Conservation (phyloP, 1,139 yeast species). For the Saccharomyces hybrid region DNA sequence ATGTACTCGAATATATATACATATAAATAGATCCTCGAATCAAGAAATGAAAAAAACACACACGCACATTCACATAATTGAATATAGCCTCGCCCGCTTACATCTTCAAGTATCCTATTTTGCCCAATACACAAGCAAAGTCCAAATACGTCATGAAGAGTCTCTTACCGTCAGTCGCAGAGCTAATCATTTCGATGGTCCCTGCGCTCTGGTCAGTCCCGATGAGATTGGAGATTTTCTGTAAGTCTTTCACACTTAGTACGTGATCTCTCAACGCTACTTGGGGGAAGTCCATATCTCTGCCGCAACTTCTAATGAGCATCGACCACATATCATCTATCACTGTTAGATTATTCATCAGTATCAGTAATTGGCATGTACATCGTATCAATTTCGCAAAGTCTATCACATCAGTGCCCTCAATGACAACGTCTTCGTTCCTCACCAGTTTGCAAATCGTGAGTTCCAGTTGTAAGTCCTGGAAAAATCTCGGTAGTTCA, state of each 20-base stretch:
- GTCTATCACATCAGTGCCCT: constrained; percentile 37
- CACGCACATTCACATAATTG: background rate
- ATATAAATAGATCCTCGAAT: background rate
- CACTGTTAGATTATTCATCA: constrained; percentile 31
- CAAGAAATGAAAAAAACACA: background rate
- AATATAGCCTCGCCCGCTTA: constrained; percentile 4
- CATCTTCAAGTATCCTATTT: constrained; percentile 33
- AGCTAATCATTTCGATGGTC: constrained; percentile 37
- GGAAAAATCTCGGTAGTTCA: constrained; percentile 27
- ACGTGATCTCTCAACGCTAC: constrained; percentile 20
- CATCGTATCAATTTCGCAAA: constrained; percentile 37
- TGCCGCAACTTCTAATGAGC: constrained; percentile 27
- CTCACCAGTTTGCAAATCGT: constrained; percentile 19
- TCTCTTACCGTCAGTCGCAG: constrained; percentile 34
- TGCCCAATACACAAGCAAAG: constrained; percentile 39
- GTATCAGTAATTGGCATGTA: constrained; percentile 35
- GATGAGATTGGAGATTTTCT: constrained; percentile 28
- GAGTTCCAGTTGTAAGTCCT: constrained; percentile 30
- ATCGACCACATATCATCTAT: constrained; percentile 38
- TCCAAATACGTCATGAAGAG: constrained; percentile 35
- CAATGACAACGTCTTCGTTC: constrained; percentile 26
- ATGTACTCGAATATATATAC: background rate
- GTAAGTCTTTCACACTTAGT: constrained; percentile 33
- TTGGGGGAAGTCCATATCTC: constrained; percentile 16
- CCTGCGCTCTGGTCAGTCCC: constrained; percentile 30